Evolutionary conservation across 176 grass and related monocot genomes (phyloP), one percentile per base, ranked within the genome.

Genomic region (Oropetium thomaeum): DNA sequence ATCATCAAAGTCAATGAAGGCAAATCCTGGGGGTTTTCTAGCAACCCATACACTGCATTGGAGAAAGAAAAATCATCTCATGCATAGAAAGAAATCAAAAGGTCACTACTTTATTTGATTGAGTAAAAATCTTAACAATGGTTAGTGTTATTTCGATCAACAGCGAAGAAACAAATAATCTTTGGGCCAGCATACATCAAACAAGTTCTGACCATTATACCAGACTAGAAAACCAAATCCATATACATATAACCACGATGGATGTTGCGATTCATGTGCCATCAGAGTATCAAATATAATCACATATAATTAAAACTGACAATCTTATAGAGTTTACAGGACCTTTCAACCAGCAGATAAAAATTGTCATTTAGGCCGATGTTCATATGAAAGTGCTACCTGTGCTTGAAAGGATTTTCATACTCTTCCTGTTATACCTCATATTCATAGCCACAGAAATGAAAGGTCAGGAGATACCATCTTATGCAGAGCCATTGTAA

Each of bases 41-140:
- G 93, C 93, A 87, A 96, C 93, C 93, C 93, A 96, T 25, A 96
- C 93, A 70, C 93, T 96, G 89, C 87, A 93, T 61, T 32, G 34
- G 42, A 82, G 45, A 65, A 75, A 71, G 9, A 67, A 74, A 60
- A 31, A 79, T 67, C 10, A 79, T 38, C n/a, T 20, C 34, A 62
- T 67, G 34, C 16, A 59, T 34, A 74, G 35, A 19, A 34, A 59
- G 28, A 49, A 68, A 30, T 25, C 31, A 75, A 31, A 35, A 67
- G 42, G 23, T 35, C 65, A 69, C 45, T 8, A 47, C 1, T 1
- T 16, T 79, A 59, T 14, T 60, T 25, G 8, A 62, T 58, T 20
- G 1, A 66, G 16, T 19, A 54, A 64, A 20, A 5, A 13, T 70
- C 8, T 39, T 74, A 48, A 49, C 37, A 31, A 45, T 32, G 45